phyloP scores from a whole-genome alignment of 495 filamentous ascomycete genomes.

The Penicillium malachiteum region DNA sequence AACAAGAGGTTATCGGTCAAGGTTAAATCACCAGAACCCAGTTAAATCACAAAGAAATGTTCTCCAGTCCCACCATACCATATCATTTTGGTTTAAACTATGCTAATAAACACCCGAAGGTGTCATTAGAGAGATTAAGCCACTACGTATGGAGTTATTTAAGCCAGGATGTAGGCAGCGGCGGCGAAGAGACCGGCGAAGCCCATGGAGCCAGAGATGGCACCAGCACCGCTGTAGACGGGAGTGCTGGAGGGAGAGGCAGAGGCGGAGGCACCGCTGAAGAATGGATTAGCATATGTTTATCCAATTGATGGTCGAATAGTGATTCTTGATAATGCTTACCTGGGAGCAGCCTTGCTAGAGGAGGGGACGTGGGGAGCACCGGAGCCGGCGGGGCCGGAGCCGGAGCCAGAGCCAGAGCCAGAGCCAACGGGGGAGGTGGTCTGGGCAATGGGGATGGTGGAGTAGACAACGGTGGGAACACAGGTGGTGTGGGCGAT shows the following conservation, averaged over 20 bases:
- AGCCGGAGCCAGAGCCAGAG: constrained; percentile 14
- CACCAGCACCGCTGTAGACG: constrained; percentile 49
- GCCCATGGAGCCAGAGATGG: constrained; percentile 47
- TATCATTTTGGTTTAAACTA: constrained; percentile 5
- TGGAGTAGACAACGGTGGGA: constrained; percentile 44
- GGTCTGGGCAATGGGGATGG: constrained; percentile 19
- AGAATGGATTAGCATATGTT: neutral
- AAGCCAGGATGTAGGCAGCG: constrained; percentile 55
- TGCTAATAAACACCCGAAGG: constrained; percentile 4
- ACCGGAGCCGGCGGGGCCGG: neutral
- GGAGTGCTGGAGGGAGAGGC: constrained; percentile 29
- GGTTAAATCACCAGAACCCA: constrained; percentile 31
- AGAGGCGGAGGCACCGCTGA: constrained; percentile 9
- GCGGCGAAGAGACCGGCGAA: constrained; percentile 50
- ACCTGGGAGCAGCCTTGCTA: constrained; percentile 7
- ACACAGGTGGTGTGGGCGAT: constrained; percentile 44
- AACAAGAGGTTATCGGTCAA: constrained; percentile 22
- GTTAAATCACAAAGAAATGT: constrained; percentile 31
- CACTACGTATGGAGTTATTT: constrained; percentile 40
- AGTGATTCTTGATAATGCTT: neutral
- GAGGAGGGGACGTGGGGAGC: too few relatives aligned
- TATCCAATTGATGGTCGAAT: too few relatives aligned
- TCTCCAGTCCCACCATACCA: constrained; percentile 8
- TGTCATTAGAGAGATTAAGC: constrained; percentile 11
- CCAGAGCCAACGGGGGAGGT: constrained; percentile 22